A percentile compares a stretch with the other conserved stretches of the same genome.
Evolutionary conservation across 192 early-diverging fungal species (phyloP).

Genomic region (Coemansia brasiliensis): DNA sequence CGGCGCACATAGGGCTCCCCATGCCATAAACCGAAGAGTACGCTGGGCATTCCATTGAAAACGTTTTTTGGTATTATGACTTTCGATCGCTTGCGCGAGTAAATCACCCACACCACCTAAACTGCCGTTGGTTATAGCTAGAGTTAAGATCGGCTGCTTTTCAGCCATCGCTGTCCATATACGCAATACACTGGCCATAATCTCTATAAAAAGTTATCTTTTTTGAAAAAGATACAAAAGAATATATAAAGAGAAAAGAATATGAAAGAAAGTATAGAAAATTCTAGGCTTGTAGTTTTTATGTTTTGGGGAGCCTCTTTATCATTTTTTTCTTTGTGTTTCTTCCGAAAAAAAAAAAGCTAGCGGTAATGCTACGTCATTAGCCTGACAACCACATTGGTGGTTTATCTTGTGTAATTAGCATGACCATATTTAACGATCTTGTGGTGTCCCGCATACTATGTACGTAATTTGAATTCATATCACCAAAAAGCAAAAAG

Average conservation of each 20-base stretch:
- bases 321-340: too few species aligned
- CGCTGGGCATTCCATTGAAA: slow-evolving; percentile 45
- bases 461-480: too few species aligned
- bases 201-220: too few species aligned
- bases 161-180: slow-evolving; percentile 46
- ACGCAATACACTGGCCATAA: slow-evolving; percentile 32
- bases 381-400: too few species aligned
- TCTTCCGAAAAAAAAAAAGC: too few species aligned
- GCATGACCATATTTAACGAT: too few species aligned
- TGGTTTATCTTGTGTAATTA: too few species aligned
- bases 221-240: not conserved
- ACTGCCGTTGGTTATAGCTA: slow-evolving; percentile 66
- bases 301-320: too few species aligned
- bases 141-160: slow-evolving; percentile 61
- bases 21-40: slow-evolving; percentile 63
- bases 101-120: slow-evolving; percentile 66
- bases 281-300: not conserved
- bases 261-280: slow-evolving; percentile 1
- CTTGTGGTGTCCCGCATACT: too few species aligned
- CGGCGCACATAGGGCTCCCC: slow-evolving; percentile 70
- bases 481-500: too few species aligned
- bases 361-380: too few species aligned
- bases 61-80: slow-evolving; percentile 17
- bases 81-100: slow-evolving; percentile 61
- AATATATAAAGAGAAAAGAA: not conserved